Evolutionary conservation across 2,329 filamentous ascomycete species (phyloP).

Genomic region (Microsporum audouinii): DNA sequence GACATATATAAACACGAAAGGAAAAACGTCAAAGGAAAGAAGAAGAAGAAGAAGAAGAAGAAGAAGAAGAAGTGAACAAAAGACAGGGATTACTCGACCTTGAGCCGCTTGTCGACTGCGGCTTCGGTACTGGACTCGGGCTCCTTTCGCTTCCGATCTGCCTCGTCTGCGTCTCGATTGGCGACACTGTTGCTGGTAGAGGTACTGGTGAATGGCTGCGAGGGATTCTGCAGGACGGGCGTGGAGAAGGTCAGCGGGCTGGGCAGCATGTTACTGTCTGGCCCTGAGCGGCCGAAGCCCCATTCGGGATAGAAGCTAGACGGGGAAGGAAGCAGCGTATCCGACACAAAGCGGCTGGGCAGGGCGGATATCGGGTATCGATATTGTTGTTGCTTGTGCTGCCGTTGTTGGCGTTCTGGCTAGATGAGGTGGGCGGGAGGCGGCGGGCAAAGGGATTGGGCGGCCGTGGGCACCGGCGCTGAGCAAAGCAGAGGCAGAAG

Average conservation of each 20-base stretch:
- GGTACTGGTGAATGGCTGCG: background rate
- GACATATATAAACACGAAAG: background rate
- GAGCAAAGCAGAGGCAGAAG: slow-evolving; percentile 71
- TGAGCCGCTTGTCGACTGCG: slow-evolving; percentile 13
- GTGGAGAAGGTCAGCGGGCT: slow-evolving; percentile 91
- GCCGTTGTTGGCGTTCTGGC: slow-evolving; percentile 32
- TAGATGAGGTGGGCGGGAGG: slow-evolving; percentile 46
- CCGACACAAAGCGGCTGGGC: slow-evolving; percentile 79
- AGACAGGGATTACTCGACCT: slow-evolving; percentile 15
- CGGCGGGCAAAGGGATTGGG: slow-evolving; percentile 88
- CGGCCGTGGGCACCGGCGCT: slow-evolving; percentile 81
- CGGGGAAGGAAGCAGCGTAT: slow-evolving; percentile 78
- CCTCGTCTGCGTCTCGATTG: background rate
- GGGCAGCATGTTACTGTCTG: slow-evolving; percentile 74
- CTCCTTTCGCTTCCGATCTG: background rate
- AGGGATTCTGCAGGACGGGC: slow-evolving; percentile 39
- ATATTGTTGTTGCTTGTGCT: slow-evolving; percentile 32
- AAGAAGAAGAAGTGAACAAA: background rate
- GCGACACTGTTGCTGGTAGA: background rate
- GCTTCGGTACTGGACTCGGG: background rate
- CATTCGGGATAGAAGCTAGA: slow-evolving; percentile 89
- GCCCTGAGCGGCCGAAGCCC: slow-evolving; percentile 54
- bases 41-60: background rate
- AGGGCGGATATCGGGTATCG: slow-evolving; percentile 88
- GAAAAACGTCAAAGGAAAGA: background rate